phyloP scores from a whole-genome alignment of 257 asterid species.

The Nicotiana tomentosiformis region DNA sequence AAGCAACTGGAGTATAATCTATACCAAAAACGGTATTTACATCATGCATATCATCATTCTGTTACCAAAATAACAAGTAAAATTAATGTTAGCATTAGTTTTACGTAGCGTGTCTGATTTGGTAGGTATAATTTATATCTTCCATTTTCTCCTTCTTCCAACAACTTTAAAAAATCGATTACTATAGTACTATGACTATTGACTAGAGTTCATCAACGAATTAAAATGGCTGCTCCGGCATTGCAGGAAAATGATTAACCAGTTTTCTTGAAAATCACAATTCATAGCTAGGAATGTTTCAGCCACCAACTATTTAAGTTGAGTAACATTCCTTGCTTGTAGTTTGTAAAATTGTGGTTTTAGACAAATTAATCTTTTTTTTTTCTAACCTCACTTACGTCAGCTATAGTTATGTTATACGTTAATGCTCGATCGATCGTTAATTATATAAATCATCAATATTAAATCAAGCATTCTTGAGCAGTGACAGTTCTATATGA shows the following conservation, averaged over 20 bases:
- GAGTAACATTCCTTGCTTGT: not conserved
- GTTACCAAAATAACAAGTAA: not conserved
- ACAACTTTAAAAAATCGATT: not conserved
- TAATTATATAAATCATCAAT: no score
- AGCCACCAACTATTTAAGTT: not conserved
- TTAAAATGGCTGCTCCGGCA: not conserved
- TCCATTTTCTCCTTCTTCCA: not conserved
- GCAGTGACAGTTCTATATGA: no score
- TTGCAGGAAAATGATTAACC: not conserved
- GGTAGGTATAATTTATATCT: not conserved
- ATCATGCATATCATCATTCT: not conserved
- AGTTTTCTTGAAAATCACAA: not conserved
- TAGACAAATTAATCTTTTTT: not conserved
- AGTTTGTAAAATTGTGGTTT: not conserved
- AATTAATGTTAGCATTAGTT: not conserved
- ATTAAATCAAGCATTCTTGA: no score
- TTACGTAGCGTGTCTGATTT: not conserved
- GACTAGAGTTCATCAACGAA: not conserved
- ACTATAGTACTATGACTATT: not conserved
- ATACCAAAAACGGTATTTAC: not conserved
- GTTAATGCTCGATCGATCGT: no score
- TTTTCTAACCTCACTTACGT: not conserved
- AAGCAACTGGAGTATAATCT: not conserved
- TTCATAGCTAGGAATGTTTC: not conserved
- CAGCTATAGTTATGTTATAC: no score